A percentile compares a stretch with the other conserved stretches of the same genome.
Conservation (phyloP, 2,329 filamentous ascomycete species). For the Sporothrix mexicana region DNA sequence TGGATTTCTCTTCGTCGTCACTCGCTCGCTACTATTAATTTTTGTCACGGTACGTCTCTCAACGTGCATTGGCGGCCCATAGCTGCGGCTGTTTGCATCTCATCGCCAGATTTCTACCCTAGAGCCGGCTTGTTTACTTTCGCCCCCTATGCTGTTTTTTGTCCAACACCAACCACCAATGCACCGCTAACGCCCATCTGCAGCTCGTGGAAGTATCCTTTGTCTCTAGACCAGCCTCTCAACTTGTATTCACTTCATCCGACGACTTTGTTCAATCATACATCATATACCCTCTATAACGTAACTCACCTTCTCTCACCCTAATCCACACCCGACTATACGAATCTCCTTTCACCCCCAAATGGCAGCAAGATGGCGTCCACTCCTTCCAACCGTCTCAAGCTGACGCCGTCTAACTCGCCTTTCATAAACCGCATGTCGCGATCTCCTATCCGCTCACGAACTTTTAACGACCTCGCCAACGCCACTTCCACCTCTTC, state of each 20-base stretch:
- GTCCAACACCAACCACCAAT: background rate
- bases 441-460: constrained; percentile 65
- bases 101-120: constrained; percentile 7
- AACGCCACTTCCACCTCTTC: constrained; percentile 14
- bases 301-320: background rate
- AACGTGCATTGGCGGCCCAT: background rate
- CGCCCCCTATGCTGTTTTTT: background rate
- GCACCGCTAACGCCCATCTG: background rate
- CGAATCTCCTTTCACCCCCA: constrained; percentile 41
- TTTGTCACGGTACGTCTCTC: background rate
- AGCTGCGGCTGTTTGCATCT: constrained; percentile 5
- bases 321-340: background rate
- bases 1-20: constrained; percentile 21
- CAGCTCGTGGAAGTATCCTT: constrained; percentile 8
- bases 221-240: background rate
- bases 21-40: constrained; percentile 17
- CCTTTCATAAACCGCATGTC: constrained; percentile 68
- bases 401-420: constrained; percentile 77
- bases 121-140: constrained; percentile 21
- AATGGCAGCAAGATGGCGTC: constrained; percentile 65
- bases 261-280: background rate
- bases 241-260: background rate
- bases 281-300: background rate
- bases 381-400: constrained; percentile 66
- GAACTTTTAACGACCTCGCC: constrained; percentile 50